Conservation (phyloP, 2,329 filamentous ascomycete species). For the Epichloe typhina region DNA sequence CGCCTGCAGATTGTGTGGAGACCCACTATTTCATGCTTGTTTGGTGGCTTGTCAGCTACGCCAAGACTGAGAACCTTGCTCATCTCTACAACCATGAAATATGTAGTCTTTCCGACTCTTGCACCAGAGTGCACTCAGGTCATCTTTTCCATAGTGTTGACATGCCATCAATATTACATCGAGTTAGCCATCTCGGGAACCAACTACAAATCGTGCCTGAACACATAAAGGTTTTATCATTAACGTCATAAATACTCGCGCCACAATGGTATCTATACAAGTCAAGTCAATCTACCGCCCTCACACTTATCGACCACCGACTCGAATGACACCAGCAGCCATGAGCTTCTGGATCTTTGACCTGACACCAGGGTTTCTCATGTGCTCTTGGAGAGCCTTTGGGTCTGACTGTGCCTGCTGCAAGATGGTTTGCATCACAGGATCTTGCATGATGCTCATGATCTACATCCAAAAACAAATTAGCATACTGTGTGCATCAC, state of each 20-base stretch:
- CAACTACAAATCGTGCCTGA: background rate
- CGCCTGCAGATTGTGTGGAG: too few relatives aligned
- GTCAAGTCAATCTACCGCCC: background rate
- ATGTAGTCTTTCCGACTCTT: too few relatives aligned
- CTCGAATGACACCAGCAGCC: slow-evolving; percentile 79
- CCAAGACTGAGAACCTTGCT: background rate
- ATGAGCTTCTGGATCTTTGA: slow-evolving; percentile 91
- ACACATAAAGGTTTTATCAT: background rate
- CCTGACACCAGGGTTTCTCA: slow-evolving; percentile 78
- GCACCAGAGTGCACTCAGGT: too few relatives aligned
- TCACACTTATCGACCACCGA: slow-evolving; percentile 35
- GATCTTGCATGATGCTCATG: slow-evolving; percentile 82
- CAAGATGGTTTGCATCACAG: slow-evolving; percentile 93
- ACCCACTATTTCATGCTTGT: too few relatives aligned
- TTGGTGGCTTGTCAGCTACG: background rate
- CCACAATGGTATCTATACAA: slow-evolving; percentile 7
- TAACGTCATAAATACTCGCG: slow-evolving; percentile 4
- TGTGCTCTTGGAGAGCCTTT: slow-evolving; percentile 86
- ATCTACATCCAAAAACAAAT: slow-evolving; percentile 37
- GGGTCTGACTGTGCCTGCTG: slow-evolving; percentile 94
- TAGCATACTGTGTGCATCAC: background rate
- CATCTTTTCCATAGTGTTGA: too few relatives aligned
- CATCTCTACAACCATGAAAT: background rate
- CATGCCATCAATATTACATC: background rate
- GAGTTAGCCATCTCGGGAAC: background rate